A percentile compares a stretch with the other conserved stretches of the same genome.
Conservation (phyloP, 768 basidiomycete genomes). For the Kwoniella dendrophila region DNA sequence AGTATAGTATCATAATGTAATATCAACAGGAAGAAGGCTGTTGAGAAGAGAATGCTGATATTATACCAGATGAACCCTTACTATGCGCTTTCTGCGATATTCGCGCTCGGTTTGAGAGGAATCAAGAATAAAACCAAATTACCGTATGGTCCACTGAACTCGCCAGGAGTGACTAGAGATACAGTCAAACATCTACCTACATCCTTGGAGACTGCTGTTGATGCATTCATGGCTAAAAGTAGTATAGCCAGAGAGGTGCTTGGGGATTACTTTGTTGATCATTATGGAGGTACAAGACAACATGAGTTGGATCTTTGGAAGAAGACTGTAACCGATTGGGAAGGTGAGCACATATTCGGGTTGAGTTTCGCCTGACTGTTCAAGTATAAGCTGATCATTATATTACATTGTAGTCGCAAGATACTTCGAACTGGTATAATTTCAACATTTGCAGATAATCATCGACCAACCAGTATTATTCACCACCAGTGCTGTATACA, state of each 20-base stretch:
- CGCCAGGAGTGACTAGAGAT: conserved; percentile 48
- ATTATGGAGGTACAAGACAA: conserved; percentile 91
- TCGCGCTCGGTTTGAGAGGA: conserved; percentile 81
- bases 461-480: not conserved
- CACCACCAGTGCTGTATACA: not conserved
- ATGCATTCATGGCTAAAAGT: conserved; percentile 71
- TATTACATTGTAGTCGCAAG: conserved; percentile 27
- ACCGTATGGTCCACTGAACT: conserved; percentile 68
- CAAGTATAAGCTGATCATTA: not conserved
- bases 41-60: too few species aligned
- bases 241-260: conserved; percentile 86
- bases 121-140: conserved; percentile 75
- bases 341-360: too few species aligned
- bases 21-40: too few species aligned
- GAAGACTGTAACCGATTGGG: conserved; percentile 90
- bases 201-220: conserved; percentile 77
- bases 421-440: conserved; percentile 33
- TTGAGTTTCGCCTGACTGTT: too few species aligned
- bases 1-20: too few species aligned
- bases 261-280: conserved; percentile 88
- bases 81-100: conserved; percentile 83
- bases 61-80: conserved; percentile 69
- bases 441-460: not conserved
- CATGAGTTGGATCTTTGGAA: conserved; percentile 87
- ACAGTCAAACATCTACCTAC: conserved; percentile 75